Percentiles rank a stretch among this genome's conserved stretches.
Evolutionary conservation across 257 asterid genomes (phyloP).

Genomic region (Solanum chilense): DNA sequence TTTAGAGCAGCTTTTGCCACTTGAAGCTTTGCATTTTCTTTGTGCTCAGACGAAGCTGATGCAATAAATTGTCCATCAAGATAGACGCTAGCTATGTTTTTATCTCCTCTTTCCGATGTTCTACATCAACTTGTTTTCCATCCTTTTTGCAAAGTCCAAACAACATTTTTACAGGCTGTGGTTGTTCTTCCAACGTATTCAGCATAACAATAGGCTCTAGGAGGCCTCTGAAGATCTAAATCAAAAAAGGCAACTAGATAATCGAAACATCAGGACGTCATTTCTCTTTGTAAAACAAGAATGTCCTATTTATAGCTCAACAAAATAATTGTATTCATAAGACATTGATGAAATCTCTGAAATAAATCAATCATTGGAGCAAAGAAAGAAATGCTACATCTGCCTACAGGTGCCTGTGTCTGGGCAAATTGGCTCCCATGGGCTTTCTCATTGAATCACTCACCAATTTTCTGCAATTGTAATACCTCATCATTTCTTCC

Average conservation of each 20-base stretch:
- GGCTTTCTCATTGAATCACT: neutral
- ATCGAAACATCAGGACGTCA: neutral
- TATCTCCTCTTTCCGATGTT: slow-evolving; percentile 24
- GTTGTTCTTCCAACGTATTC: slow-evolving; percentile 45
- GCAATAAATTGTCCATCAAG: slow-evolving; percentile 50
- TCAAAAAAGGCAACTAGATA: neutral
- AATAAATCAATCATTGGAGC: neutral
- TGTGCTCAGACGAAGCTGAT: slow-evolving; percentile 55
- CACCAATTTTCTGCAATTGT: neutral
- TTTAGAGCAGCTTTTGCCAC: slow-evolving; percentile 66
- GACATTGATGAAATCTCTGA: neutral
- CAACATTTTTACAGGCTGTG: slow-evolving; percentile 73
- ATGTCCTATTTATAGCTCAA: neutral
- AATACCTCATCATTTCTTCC: neutral
- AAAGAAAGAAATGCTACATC: neutral
- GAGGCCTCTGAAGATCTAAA: slow-evolving; percentile 42
- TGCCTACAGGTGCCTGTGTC: neutral
- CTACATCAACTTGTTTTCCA: slow-evolving; percentile 44
- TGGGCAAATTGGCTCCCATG: neutral
- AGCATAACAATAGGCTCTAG: slow-evolving; percentile 59
- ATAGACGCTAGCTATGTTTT: slow-evolving; percentile 37
- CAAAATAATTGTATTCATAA: neutral
- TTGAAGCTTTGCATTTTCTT: slow-evolving; percentile 63
- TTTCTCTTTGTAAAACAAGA: neutral
- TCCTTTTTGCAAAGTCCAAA: slow-evolving; percentile 58